Base-by-base conservation (phyloP, 169 alveolate genomes). In the Cryptosporidium ubiquitum region DNA sequence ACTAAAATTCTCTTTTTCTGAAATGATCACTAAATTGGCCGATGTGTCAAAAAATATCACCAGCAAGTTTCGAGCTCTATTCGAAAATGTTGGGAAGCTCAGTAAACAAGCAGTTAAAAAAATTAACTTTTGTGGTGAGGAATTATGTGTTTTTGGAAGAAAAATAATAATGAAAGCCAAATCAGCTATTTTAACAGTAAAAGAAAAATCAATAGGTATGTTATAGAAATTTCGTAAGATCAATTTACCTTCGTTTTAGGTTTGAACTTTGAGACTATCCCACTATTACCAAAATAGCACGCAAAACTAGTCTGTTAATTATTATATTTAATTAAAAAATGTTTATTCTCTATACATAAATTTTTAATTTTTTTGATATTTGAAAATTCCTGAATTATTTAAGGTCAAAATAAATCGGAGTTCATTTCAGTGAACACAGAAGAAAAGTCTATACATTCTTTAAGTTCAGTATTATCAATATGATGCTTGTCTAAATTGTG, bases 221-320 rank as follows among this genome's bases (percentile, higher is more conserved):
- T 64, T 64, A 9, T 64, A 64, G 5, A 31, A 37, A 14, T 29
- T 5, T 20, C 5, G 6, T n/a, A 0, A 10, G 31, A 33, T 14
- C n/a, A 10, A 64, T n/a, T 64, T 64, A 64, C 47, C 33, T 64
- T 37, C 20, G 2, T 37, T 33, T 33, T 37, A 61, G 89, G 89
- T 14, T 61, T 79, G 16, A 69, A 79, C 39, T 29, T 60, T 26
- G 89, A 79, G 51, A 57, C 89, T 18, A 18, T 79, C 35, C 89
- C 89, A 14, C 68, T 79, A 39, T 64, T 79, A 44, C 89, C 89
- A 14, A 79, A 79, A 35, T 79, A 79, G 61, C 16, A 47, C 7
- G 10, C n/a, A 37, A n/a, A 68, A 70, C 71, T 37, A 37, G 71
- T 64, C 42, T 20, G 23, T 64, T 33, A 64, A 64, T 64, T 18